Evolutionary conservation across 805 yeast genomes (phyloP), one percentile per base, ranked within the genome.

Genomic region (Candida taoyuanica): DNA sequence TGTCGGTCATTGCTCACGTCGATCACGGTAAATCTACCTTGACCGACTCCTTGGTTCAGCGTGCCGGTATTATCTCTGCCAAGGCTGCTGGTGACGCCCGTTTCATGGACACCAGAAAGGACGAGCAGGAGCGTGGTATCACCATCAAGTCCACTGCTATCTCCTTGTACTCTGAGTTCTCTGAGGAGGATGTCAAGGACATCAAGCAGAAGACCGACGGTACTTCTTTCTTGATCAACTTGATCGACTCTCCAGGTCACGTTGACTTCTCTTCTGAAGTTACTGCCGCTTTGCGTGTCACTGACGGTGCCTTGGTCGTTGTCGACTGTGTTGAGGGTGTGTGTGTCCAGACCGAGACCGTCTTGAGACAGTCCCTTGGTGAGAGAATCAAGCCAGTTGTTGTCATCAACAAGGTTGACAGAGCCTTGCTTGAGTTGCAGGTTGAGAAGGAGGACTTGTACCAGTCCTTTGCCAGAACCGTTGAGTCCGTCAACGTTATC

Each of bases 181-280:
- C 63, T 41, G 95, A 85, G 41, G 95, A 85, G 39, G 95, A 87
- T 64, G 88, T 87, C 71, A 78, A 82, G 73, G 83, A 76, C 60
- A 91, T 93, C 76, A 76, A 81, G 71, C 98, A 93, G 77, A 80
- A 62, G 41, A 69, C 71, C 16, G 83, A 68, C 16, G 98, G 98
- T 72, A 85, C 76, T 82, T 81, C 82, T 68, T 91, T 91, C 82
- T 84, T 91, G 76, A 81, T 91, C 60, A 91, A 91, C 87, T 81
- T 91, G 81, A 91, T 91, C 63, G 98, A 91, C 73, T 93, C 98
- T 59, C 98, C 98, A 74, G 98, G 98, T 85, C 98, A 91, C 97
- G 98, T 91, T 81, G 98, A 91, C 77, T 91, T 91, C 89, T 88
- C 97, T 52, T 93, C 98, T 58, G 98, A 91, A 76, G 98, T 91